A percentile compares a stretch with the other conserved stretches of the same genome.
These are phyloP conservation scores for Pleurotus cornucopiae DNA, from an alignment of 768 basidiomycete genomes.

Conservation along the genomic window DNA sequence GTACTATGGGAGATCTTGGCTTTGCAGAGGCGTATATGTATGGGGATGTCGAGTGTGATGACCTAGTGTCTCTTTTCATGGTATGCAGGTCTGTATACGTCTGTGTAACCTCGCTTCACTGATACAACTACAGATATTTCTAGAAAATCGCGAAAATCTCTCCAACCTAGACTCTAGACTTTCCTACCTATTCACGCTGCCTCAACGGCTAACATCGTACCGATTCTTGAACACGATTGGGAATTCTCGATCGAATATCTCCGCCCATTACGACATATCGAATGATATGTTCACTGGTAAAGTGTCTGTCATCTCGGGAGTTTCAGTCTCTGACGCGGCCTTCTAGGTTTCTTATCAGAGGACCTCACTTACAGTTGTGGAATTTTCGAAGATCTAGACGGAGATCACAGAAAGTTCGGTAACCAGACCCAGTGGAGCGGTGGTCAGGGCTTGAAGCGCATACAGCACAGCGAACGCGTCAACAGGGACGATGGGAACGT, in stretches of 20 bases:
- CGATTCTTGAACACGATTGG: constrained; percentile 63
- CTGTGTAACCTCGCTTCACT: not conserved
- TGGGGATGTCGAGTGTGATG: constrained; percentile 66
- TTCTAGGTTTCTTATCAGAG: constrained; percentile 48
- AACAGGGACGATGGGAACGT: constrained; percentile 13
- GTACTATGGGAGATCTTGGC: constrained; percentile 61
- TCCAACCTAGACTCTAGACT: constrained; percentile 44
- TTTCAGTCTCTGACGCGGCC: not conserved
- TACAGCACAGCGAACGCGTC: constrained; percentile 12
- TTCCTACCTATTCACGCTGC: constrained; percentile 49
- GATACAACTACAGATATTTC: constrained; percentile 47
- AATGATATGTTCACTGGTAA: constrained; percentile 70
- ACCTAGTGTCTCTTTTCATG: constrained; percentile 61
- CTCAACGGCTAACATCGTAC: constrained; percentile 51
- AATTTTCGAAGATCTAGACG: constrained; percentile 63
- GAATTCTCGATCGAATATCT: constrained; percentile 65
- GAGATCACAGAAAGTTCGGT: constrained; percentile 37
- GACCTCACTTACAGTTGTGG: constrained; percentile 81
- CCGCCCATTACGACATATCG: constrained; percentile 76
- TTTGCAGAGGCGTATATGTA: constrained; percentile 80
- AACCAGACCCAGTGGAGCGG: constrained; percentile 28
- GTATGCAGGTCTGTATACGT: constrained; percentile 27
- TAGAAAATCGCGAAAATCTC: constrained; percentile 49
- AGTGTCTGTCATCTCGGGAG: constrained; percentile 3
- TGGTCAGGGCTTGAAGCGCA: constrained; percentile 28